phyloP scores from a whole-genome alignment of 2,329 filamentous ascomycete genomes.

The Ophiocordyceps sinensis region DNA sequence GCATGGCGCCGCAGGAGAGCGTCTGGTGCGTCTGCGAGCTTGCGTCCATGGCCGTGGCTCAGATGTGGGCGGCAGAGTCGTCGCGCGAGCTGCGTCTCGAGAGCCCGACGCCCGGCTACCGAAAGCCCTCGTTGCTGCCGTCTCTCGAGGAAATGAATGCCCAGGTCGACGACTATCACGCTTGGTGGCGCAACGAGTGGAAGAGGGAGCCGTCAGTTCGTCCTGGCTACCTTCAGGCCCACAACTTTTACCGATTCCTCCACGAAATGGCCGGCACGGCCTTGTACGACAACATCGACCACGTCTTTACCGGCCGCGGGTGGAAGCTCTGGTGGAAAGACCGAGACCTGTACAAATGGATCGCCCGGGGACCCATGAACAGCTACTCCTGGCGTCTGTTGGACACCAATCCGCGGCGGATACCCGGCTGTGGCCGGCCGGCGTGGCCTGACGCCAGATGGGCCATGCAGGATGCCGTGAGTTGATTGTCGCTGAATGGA shows the following conservation, averaged over 20 bases:
- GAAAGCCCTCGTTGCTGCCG: conserved; percentile 8
- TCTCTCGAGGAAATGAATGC: conserved; percentile 10
- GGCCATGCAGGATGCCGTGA: conserved; percentile 9
- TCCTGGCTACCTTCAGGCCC: conserved; percentile 7
- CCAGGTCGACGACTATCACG: conserved; percentile 11
- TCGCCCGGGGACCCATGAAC: conserved; percentile 11
- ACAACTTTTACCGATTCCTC: conserved; percentile 12
- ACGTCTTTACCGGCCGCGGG: conserved; percentile 8
- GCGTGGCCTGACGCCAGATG: conserved; percentile 9
- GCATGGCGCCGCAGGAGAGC: conserved; percentile 17
- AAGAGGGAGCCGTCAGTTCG: conserved; percentile 8
- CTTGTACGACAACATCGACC: conserved; percentile 11
- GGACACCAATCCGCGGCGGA: conserved; percentile 10
- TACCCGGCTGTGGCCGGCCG: conserved; percentile 12
- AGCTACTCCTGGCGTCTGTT: conserved; percentile 12
- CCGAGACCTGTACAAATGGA: conserved; percentile 9
- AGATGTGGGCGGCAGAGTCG: conserved; percentile 18
- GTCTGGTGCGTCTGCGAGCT: conserved; percentile 22
- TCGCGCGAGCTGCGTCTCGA: background rate
- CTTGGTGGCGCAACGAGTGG: conserved; percentile 12
- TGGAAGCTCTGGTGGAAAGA: conserved; percentile 12
- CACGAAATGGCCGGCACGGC: conserved; percentile 12
- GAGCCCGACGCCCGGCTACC: conserved; percentile 3
- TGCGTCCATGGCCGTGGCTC: conserved; percentile 22
- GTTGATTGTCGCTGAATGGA: too few species aligned